Conservation (phyloP, 73 alveolate genomes). For the Blepharisma japonicum region DNA sequence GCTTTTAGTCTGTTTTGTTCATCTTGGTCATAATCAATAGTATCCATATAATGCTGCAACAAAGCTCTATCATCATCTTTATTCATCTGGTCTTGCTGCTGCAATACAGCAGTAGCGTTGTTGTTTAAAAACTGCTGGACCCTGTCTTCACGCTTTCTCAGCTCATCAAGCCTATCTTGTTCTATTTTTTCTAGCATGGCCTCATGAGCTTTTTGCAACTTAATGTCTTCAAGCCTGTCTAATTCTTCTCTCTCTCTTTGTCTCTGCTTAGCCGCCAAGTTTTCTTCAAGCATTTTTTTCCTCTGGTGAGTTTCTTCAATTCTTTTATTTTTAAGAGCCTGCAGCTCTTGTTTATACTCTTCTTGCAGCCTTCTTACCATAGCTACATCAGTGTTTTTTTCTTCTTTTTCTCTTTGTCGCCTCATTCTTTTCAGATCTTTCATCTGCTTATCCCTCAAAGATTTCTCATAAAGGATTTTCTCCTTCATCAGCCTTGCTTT, state of each 20-base stretch:
- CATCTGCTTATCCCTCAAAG: conserved; percentile 12
- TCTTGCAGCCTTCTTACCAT: conserved; percentile 19
- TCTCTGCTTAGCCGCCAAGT: not conserved
- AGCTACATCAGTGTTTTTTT: not conserved
- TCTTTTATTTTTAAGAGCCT: not conserved
- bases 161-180: conserved; percentile 21
- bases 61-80: conserved; percentile 16
- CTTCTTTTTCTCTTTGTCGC: conserved; percentile 1
- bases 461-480: conserved; percentile 19
- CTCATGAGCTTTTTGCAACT: conserved; percentile 3
- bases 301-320: conserved; percentile 14
- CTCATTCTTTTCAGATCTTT: conserved; percentile 9
- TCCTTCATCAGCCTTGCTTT: not conserved
- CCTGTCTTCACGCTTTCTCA: conserved; percentile 22
- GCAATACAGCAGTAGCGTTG: not conserved
- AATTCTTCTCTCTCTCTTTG: conserved; percentile 22
- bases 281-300: conserved; percentile 31
- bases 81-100: conserved; percentile 1
- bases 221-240: conserved; percentile 21
- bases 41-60: not conserved
- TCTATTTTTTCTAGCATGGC: conserved; percentile 26
- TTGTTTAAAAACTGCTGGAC: not conserved
- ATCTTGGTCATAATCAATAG: conserved; percentile 19
- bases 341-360: conserved; percentile 1
- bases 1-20: conserved; percentile 26